These are phyloP conservation scores for Hyphopichia pseudoburtonii DNA, from an alignment of 1,139 yeast species.

Conservation along the genomic window DNA sequence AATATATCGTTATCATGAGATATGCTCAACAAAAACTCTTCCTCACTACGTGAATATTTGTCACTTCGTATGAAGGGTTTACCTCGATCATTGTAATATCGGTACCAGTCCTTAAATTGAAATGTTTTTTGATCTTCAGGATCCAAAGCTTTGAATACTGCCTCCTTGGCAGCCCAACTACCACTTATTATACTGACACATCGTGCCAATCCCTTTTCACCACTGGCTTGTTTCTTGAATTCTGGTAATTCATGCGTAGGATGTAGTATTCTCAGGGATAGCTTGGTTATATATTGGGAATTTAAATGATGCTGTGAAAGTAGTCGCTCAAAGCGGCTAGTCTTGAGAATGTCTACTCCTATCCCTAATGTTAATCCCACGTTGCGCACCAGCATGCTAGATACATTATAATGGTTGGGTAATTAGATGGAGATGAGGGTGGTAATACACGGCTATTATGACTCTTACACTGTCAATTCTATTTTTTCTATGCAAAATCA, in stretches of 20 bases:
- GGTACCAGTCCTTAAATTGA: conserved; percentile 63
- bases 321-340: conserved; percentile 49
- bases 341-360: conserved; percentile 62
- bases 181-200: conserved; percentile 50
- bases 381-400: not conserved
- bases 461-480: not conserved
- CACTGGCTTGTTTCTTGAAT: conserved; percentile 22
- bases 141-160: conserved; percentile 63
- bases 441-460: not conserved
- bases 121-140: conserved; percentile 49
- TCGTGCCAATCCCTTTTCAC: conserved; percentile 15
- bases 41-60: conserved; percentile 29
- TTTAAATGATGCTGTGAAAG: conserved; percentile 29
- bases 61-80: conserved; percentile 40
- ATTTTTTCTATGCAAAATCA: conserved; percentile 1
- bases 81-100: conserved; percentile 36
- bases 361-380: conserved; percentile 36
- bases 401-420: no score
- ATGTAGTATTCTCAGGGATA: conserved; percentile 53
- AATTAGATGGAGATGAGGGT: not conserved
- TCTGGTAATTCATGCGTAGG: conserved; percentile 43
- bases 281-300: conserved; percentile 32
- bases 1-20: conserved; percentile 67
- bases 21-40: conserved; percentile 53
- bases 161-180: conserved; percentile 77